Evolutionary conservation across 73 alveolate genomes (phyloP).

Genomic region (Blepharisma japonicum): DNA sequence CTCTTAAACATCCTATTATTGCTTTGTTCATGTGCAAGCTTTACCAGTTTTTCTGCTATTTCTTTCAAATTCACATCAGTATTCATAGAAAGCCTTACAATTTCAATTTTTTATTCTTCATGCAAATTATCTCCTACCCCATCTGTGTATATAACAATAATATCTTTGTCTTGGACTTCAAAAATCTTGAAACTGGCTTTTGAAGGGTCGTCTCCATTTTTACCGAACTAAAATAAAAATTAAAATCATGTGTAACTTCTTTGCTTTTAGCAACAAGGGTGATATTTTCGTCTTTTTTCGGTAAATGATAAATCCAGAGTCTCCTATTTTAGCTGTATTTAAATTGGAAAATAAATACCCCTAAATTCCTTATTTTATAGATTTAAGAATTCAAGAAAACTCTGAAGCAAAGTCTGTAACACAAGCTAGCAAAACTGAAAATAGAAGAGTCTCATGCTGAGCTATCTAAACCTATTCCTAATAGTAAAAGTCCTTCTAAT

Average conservation of each 20-base stretch:
- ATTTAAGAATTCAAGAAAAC: too few species aligned
- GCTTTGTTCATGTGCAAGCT: not conserved
- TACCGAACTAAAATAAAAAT: constrained; percentile 64
- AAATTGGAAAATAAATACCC: too few species aligned
- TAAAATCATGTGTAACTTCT: constrained; percentile 60
- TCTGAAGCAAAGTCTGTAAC: too few species aligned
- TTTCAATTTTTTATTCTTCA: not conserved
- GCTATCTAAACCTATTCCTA: too few species aligned
- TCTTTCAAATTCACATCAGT: not conserved
- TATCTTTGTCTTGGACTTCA: constrained; percentile 3
- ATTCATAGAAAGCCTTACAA: not conserved
- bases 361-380: too few species aligned
- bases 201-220: constrained; percentile 65
- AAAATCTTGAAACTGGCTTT: constrained; percentile 37
- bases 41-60: not conserved
- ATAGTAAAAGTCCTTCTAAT: too few species aligned
- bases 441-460: too few species aligned
- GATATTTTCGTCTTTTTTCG: constrained; percentile 30
- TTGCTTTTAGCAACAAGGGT: not conserved
- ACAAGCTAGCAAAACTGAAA: too few species aligned
- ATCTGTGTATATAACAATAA: constrained; percentile 25
- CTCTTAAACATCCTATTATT: not conserved
- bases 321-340: constrained; percentile 55
- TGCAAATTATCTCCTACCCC: constrained; percentile 18
- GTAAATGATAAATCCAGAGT: constrained; percentile 53